A percentile compares a stretch with the other conserved stretches of the same genome.
These are phyloP conservation scores for Batkoa obscura DNA, from an alignment of 371 early-diverging fungal genomes.

Conservation along the genomic window DNA sequence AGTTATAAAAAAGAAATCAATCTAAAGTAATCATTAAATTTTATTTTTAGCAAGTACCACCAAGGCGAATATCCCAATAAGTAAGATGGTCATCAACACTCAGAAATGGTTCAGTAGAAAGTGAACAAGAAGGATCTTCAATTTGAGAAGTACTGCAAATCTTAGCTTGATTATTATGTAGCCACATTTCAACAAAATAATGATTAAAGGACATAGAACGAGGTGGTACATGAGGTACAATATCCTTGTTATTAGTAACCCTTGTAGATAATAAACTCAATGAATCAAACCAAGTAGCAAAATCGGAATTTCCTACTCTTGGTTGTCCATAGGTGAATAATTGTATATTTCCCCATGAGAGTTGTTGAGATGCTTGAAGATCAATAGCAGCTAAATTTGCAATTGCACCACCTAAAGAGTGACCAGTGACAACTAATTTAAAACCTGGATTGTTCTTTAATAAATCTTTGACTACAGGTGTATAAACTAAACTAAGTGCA, in stretches of 20 bases:
- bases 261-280: slow-evolving; percentile 16
- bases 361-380: no score
- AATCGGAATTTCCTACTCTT: slow-evolving; percentile 23
- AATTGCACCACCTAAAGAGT: slow-evolving; percentile 8
- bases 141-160: not conserved
- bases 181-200: slow-evolving; percentile 22
- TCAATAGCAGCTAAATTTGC: not conserved
- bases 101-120: not conserved
- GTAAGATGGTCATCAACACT: not conserved
- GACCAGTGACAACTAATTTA: slow-evolving; percentile 7
- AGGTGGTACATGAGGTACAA: slow-evolving; percentile 32
- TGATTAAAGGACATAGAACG: slow-evolving; percentile 20
- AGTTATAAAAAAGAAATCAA: no score
- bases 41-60: not conserved
- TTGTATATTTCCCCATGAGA: not conserved
- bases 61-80: not conserved
- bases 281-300: slow-evolving; percentile 17
- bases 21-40: not conserved
- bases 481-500: not conserved
- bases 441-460: slow-evolving; percentile 3
- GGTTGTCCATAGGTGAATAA: slow-evolving; percentile 19
- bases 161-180: slow-evolving; percentile 2
- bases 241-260: slow-evolving; percentile 22
- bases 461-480: not conserved
- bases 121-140: not conserved